Conservation (phyloP, 805 yeast species). For the Kodamaea laetipori region DNA sequence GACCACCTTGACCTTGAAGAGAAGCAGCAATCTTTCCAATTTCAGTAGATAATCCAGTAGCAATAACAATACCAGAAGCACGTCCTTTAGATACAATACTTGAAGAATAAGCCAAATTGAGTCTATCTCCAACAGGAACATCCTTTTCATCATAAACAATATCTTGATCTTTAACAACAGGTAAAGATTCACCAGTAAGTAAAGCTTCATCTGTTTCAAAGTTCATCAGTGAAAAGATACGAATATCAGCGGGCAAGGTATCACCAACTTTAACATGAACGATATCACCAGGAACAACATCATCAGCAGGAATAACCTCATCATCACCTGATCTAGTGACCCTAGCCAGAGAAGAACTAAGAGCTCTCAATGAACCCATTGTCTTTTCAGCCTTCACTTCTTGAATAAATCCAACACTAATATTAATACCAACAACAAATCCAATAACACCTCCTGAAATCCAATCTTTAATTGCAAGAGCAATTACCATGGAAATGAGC, state of each 20-base stretch:
- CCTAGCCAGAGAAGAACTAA: slow-evolving; percentile 70
- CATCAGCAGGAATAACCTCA: slow-evolving; percentile 57
- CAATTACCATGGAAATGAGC: slow-evolving; percentile 66
- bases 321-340: slow-evolving; percentile 64
- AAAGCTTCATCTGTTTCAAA: slow-evolving; percentile 73
- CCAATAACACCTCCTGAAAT: slow-evolving; percentile 81
- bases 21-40: slow-evolving; percentile 74
- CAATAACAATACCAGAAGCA: slow-evolving; percentile 65
- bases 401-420: slow-evolving; percentile 67
- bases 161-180: slow-evolving; percentile 55
- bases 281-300: slow-evolving; percentile 75
- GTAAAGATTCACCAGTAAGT: slow-evolving; percentile 66
- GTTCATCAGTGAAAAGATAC: slow-evolving; percentile 58
- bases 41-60: slow-evolving; percentile 72
- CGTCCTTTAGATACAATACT: slow-evolving; percentile 74
- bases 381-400: slow-evolving; percentile 77
- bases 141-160: slow-evolving; percentile 36
- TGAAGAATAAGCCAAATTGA: slow-evolving; percentile 71
- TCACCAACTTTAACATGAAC: slow-evolving; percentile 68
- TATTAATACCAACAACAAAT: slow-evolving; percentile 64
- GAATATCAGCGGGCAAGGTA: slow-evolving; percentile 72
- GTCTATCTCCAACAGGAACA: slow-evolving; percentile 71
- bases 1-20: slow-evolving; percentile 44
- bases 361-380: slow-evolving; percentile 68
- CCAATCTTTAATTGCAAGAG: slow-evolving; percentile 75